These are phyloP conservation scores for Sordaria brevicollis DNA, from an alignment of 495 filamentous ascomycete genomes.

Conservation along the genomic window DNA sequence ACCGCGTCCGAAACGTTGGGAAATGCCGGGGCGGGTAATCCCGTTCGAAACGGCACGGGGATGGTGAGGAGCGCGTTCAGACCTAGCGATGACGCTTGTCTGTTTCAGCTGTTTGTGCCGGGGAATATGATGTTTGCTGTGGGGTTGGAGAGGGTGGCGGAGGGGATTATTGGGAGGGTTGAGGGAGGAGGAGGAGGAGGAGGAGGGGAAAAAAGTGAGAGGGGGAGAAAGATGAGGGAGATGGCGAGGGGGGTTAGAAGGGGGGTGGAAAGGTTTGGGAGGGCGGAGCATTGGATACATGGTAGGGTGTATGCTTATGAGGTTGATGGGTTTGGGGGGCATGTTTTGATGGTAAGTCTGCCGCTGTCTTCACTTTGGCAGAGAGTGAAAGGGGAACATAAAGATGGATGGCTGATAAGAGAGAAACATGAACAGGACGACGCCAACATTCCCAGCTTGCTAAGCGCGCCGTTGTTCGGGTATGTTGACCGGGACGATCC, in stretches of 20 bases:
- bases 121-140: neutral
- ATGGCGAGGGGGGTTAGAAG: neutral
- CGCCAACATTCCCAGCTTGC: conserved; percentile 51
- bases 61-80: conserved; percentile 49
- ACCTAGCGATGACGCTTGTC: neutral
- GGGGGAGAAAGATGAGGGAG: neutral
- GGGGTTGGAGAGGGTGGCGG: neutral
- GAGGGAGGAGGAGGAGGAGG: neutral
- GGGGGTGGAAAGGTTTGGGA: neutral
- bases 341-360: conserved; percentile 47
- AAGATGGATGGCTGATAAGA: neutral
- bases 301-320: conserved; percentile 48
- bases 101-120: neutral
- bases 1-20: conserved; percentile 44
- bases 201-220: neutral
- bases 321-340: conserved; percentile 46
- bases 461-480: conserved; percentile 44
- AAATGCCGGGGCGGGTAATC: conserved; percentile 49
- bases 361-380: too few species aligned
- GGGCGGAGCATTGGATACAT: neutral
- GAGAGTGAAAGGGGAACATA: neutral
- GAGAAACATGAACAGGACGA: too few species aligned
- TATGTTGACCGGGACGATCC: conserved; percentile 37
- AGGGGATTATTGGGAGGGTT: neutral
- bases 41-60: conserved; percentile 43